Evolutionary conservation across 495 filamentous ascomycete species (phyloP).

Genomic region (Podospora appendiculata): DNA sequence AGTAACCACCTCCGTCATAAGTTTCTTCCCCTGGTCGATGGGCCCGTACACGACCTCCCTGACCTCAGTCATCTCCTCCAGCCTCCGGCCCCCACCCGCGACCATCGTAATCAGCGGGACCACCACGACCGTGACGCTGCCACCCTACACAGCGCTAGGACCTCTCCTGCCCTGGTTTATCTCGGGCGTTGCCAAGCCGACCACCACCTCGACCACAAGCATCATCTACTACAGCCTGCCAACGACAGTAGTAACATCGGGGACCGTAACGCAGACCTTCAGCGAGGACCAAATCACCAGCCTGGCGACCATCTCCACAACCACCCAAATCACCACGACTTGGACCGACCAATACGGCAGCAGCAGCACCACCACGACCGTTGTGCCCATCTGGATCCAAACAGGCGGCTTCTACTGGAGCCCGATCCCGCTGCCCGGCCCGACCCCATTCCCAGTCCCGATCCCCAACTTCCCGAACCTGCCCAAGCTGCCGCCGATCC

Average conservation of each 20-base stretch:
- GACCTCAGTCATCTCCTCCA: too few species aligned
- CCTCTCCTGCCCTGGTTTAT: neutral
- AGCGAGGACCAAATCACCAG: neutral
- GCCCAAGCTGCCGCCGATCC: neutral
- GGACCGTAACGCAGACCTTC: neutral
- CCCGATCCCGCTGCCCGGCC: neutral
- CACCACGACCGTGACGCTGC: too few species aligned
- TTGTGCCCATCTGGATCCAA: too few species aligned
- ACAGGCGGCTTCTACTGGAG: too few species aligned
- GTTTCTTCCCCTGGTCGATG: too few species aligned
- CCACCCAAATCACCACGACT: neutral
- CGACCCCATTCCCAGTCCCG: neutral
- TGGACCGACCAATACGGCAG: neutral
- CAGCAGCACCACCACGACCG: neutral
- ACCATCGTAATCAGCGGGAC: too few species aligned
- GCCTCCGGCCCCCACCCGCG: too few species aligned
- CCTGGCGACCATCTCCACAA: neutral
- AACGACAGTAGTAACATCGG: constrained; percentile 4
- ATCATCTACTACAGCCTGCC: constrained; percentile 8
- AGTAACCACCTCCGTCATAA: too few species aligned
- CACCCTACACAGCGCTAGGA: too few species aligned
- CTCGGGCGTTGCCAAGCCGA: constrained; percentile 2
- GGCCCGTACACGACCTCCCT: too few species aligned
- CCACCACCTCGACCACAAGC: neutral
- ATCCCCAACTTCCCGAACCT: neutral